Base-by-base conservation (phyloP, 2,329 filamentous ascomycete genomes). In the Beauveria sp. region DNA sequence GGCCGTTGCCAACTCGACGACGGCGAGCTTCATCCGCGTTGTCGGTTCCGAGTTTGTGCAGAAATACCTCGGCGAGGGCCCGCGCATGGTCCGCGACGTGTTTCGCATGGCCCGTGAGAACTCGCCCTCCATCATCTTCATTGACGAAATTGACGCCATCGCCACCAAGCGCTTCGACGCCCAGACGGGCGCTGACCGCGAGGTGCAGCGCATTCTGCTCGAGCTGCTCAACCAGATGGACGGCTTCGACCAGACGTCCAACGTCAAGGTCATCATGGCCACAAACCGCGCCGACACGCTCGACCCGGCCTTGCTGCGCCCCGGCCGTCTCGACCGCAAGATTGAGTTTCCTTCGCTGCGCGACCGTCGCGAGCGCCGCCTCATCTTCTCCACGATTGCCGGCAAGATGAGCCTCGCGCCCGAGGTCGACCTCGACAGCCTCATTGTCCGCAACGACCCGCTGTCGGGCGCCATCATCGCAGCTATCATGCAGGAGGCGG, bases 241-340 rank as follows among this genome's bases (percentile, higher is more conserved):
- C 74, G 95, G 95, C 67, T 99, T 99, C 80, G 95, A 99, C 76
- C 95, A 99, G 77, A 96, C 92, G 0, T 90, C 91, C 74, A 99
- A 99, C 76, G 95, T 99, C 77, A 99, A 99, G 81, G 95, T 99
- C 74, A 99, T 99, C 79, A 99, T 99, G 95, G 95, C 95, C 67
- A 99, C 95, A 68, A 99, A 99, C 81, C 89, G 95, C 74, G 93
- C 95, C 67, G 95, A 98, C 76, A 99, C 95, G 7, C 84, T 99
- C 66, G 95, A 99, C 74, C 95, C 95, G 18, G 95, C 95, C 48
- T 83, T 99, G 65, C 85, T 99, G 64, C 91, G 95, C 70, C 95
- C 95, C 38, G 95, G 95, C 67, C 92, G 95, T 80, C 83, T 99
- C 63, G 95, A 99, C 77, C 85, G 95, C 73, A 99, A 99, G 83